Evolutionary conservation across 2,329 filamentous ascomycete genomes (phyloP).

Genomic region (Diaporthe vaccinii): DNA sequence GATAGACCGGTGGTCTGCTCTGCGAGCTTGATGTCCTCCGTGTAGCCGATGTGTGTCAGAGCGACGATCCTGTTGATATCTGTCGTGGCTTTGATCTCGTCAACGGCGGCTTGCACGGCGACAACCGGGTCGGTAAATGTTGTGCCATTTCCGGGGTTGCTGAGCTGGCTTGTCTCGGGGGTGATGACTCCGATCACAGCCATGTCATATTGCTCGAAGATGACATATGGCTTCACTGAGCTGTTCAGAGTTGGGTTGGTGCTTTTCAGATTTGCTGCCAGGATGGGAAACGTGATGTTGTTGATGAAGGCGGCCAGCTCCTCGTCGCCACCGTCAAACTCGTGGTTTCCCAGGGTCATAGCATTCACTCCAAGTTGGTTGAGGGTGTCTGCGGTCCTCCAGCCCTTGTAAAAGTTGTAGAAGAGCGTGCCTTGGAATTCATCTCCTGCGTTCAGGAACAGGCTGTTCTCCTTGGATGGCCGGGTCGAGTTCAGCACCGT

Average conservation of each 20-base stretch:
- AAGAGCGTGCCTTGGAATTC: conserved; percentile 79
- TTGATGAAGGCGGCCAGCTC: conserved; percentile 71
- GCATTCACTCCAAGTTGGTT: conserved; percentile 76
- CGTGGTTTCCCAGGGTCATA: conserved; percentile 78
- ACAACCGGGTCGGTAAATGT: conserved; percentile 69
- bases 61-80: conserved; percentile 75
- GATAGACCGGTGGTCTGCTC: conserved; percentile 72
- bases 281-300: conserved; percentile 75
- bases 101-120: conserved; percentile 72
- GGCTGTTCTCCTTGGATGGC: conserved; percentile 69
- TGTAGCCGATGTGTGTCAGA: conserved; percentile 77
- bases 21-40: conserved; percentile 73
- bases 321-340: conserved; percentile 76
- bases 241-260: conserved; percentile 70
- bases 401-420: conserved; percentile 75
- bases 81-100: conserved; percentile 72
- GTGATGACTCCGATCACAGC: conserved; percentile 74
- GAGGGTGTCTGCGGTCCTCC: conserved; percentile 76
- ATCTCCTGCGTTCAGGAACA: conserved; percentile 76
- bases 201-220: conserved; percentile 72
- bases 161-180: conserved; percentile 70
- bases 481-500: conserved; percentile 69
- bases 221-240: conserved; percentile 75
- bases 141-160: conserved; percentile 69
- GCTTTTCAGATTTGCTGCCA: conserved; percentile 75